These are phyloP conservation scores for Leavenworthia alabamica DNA, from an alignment of 345 rosid genomes.

Conservation along the genomic window DNA sequence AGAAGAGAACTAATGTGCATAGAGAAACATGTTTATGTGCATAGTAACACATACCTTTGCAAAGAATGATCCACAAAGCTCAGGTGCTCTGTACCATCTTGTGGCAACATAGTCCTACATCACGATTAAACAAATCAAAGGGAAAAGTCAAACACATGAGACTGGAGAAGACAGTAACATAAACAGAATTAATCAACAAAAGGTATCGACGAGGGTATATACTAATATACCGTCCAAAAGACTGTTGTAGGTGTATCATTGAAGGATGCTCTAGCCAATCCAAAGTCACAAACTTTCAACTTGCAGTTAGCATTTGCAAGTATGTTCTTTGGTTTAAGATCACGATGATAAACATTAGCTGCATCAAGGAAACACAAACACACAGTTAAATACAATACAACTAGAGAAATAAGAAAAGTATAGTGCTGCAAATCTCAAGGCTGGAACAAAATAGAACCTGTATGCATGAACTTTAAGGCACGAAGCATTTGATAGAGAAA, in stretches of 20 bases:
- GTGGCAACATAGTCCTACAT: slow-evolving; percentile 92
- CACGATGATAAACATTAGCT: slow-evolving; percentile 96
- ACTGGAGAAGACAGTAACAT: not conserved
- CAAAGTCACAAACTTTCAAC: slow-evolving; percentile 92
- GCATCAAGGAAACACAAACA: slow-evolving; percentile 7
- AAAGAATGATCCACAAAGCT: slow-evolving; percentile 90
- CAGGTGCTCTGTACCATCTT: slow-evolving; percentile 98
- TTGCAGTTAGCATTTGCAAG: slow-evolving; percentile 97
- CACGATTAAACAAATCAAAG: not conserved
- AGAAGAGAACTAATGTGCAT: not conserved
- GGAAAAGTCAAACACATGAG: not conserved
- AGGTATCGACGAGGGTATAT: slow-evolving; percentile 13
- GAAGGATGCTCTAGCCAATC: slow-evolving; percentile 84
- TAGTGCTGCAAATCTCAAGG: not conserved
- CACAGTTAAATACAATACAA: not conserved
- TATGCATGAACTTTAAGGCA: slow-evolving; percentile 89
- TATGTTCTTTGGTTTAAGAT: slow-evolving; percentile 93
- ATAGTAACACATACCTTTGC: slow-evolving; percentile 56
- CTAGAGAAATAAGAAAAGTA: not conserved
- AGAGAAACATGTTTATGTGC: not conserved
- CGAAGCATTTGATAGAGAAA: slow-evolving; percentile 97
- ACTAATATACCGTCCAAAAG: slow-evolving; percentile 95
- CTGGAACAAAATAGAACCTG: slow-evolving; percentile 37
- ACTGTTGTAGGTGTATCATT: slow-evolving; percentile 78
- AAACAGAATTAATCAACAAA: not conserved